These are phyloP conservation scores for Coemansia sp. DNA, from an alignment of 192 early-diverging fungal genomes.

Conservation along the genomic window DNA sequence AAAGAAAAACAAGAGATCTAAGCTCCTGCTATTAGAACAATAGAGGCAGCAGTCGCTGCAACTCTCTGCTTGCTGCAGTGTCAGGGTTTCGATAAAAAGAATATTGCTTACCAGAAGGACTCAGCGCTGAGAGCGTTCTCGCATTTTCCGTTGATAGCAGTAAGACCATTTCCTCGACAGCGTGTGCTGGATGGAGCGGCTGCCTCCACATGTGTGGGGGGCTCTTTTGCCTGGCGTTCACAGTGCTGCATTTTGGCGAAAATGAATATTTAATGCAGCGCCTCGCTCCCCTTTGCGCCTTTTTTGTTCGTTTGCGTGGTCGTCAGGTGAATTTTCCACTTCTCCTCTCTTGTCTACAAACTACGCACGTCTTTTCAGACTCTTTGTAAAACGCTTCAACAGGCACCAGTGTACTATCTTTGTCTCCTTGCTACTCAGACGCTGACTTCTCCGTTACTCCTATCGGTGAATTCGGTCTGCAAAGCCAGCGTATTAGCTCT, in stretches of 20 bases:
- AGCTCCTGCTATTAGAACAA: not conserved
- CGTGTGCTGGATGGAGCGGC: not conserved
- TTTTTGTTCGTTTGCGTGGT: not conserved
- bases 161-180: not conserved
- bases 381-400: not conserved
- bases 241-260: not conserved
- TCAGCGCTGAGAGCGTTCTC: not conserved
- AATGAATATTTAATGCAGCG: not conserved
- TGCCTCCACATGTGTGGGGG: not conserved
- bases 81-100: too few species aligned
- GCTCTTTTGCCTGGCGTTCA: not conserved
- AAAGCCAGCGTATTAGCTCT: not conserved
- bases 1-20: conserved; percentile 8
- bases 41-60: not conserved
- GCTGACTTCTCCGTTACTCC: not conserved
- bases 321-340: not conserved
- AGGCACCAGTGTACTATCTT: not conserved
- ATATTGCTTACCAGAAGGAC: too few species aligned
- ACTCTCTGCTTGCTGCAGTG: not conserved
- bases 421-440: not conserved
- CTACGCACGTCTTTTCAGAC: not conserved
- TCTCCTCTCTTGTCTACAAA: not conserved
- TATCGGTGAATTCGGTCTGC: not conserved
- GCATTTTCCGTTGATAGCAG: not conserved
- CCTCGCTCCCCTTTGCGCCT: too few species aligned